phyloP scores from a whole-genome alignment of 768 basidiomycete genomes.

The Boletellus emodensis region DNA sequence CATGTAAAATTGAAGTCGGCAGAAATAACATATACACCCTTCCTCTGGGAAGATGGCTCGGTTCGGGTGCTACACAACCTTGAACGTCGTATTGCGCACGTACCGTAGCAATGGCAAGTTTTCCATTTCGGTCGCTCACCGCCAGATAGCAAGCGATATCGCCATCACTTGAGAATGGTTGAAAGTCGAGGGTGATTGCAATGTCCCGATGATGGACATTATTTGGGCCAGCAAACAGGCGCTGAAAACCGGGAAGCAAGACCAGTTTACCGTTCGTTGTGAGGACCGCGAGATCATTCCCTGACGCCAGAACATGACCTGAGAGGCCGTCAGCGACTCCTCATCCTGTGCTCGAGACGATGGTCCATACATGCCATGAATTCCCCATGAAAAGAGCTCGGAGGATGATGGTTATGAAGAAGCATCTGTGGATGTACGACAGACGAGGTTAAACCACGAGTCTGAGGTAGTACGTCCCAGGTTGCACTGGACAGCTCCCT shows the following conservation, averaged over 20 bases:
- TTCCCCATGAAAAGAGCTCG: constrained; percentile 2
- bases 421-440: constrained; percentile 23
- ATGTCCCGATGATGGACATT: constrained; percentile 38
- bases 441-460: constrained; percentile 3
- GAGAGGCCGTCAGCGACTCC: constrained; percentile 7
- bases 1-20: constrained; percentile 21
- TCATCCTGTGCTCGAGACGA: background rate
- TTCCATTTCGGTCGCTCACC: constrained; percentile 36
- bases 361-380: constrained; percentile 28
- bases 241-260: constrained; percentile 28
- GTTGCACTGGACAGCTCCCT: constrained; percentile 32
- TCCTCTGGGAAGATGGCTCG: constrained; percentile 5
- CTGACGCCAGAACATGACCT: constrained; percentile 47
- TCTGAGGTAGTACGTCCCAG: constrained; percentile 31
- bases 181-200: constrained; percentile 24
- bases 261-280: constrained; percentile 24
- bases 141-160: constrained; percentile 46
- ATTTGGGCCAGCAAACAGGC: constrained; percentile 25
- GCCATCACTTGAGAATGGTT: constrained; percentile 1
- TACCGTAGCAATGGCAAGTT: constrained; percentile 49
- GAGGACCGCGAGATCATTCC: constrained; percentile 34
- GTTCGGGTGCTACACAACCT: background rate
- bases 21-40: constrained; percentile 27
- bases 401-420: constrained; percentile 3
- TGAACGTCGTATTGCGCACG: background rate